phyloP scores from a whole-genome alignment of 352 stramenopile species.

The Phytophthora sp. region DNA sequence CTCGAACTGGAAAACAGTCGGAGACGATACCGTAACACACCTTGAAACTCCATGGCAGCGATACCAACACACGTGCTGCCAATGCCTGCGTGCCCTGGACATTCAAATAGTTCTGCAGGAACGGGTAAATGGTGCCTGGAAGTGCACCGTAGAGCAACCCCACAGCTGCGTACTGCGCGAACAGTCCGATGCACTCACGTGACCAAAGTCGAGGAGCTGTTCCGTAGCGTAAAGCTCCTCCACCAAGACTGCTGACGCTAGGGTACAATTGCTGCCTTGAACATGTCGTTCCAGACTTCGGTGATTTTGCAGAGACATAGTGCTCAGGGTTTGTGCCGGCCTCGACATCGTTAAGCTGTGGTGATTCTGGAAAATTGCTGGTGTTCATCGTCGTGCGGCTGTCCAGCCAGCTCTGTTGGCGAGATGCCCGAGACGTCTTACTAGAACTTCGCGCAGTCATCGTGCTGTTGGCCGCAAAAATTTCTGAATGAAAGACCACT shows the following conservation, averaged over 20 bases:
- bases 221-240: slow-evolving; percentile 38
- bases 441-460: too few species aligned
- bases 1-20: slow-evolving; percentile 54
- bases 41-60: slow-evolving; percentile 58
- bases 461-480: too few species aligned
- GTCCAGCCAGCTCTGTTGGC: too few species aligned
- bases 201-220: slow-evolving; percentile 29
- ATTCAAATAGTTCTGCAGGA: slow-evolving; percentile 51
- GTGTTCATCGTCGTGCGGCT: too few species aligned
- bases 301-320: too few species aligned
- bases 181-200: slow-evolving; percentile 37
- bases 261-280: background rate
- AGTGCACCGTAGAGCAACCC: slow-evolving; percentile 47
- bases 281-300: too few species aligned
- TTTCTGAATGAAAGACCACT: too few species aligned
- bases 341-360: too few species aligned
- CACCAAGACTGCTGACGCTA: background rate
- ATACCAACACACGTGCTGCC: slow-evolving; percentile 31
- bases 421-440: too few species aligned
- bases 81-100: slow-evolving; percentile 19
- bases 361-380: too few species aligned
- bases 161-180: slow-evolving; percentile 48
- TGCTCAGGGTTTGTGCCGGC: too few species aligned
- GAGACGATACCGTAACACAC: slow-evolving; percentile 56
- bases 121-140: slow-evolving; percentile 46